Evolutionary conservation across 2,329 filamentous ascomycete genomes (phyloP), one percentile per base, ranked within the genome.

Genomic region (Ophiocordyceps camponoti-floridani): DNA sequence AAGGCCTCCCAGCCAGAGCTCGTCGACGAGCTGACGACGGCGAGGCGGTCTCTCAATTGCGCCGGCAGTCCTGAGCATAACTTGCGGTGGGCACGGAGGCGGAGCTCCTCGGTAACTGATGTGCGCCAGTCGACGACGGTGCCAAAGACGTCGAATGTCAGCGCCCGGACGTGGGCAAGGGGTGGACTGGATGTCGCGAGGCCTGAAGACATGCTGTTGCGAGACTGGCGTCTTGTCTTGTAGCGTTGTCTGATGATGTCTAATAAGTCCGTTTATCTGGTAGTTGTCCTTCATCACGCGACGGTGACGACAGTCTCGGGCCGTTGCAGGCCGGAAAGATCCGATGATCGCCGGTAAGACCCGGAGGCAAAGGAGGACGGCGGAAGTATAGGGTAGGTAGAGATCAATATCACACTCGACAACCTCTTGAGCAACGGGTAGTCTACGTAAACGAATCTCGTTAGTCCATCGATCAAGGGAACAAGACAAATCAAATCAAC

Each of bases 91-190:
- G 75, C 70, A 37, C 68, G 67, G 11, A 65, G 55, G 23, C 62
- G 57, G 42, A 91, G 70, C 45, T 75, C 73, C 9, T 68, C 62
- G 13, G 69, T 73, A 18, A 91, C 75, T 2, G 77, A 75, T 37
- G 66, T 67, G 46, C 83, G 79, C 83, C 84, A 89, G 65, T 89
- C 72, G 41, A 91, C 84, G 49, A 80, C 76, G 1, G 85, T 91
- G 51, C 83, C 83, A 59, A 88, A 87, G 53, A 86, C 73, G 62
- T 87, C 82, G 55, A 85, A 86, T 45, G 79, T 69, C 31, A 87
- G 65, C 8, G 73, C 81, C 51, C 76, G 75, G 49, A 74, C 53
- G 27, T 54, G 48, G 23, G 51, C 42, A 13, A 63, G 52, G 2
- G 57, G 55, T 0, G 55, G 53, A 1, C 50, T 19, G 23, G 48